A percentile compares a stretch with the other conserved stretches of the same genome.
phyloP scores from a whole-genome alignment of 768 basidiomycete genomes.

The Leccinum disarticulatum region DNA sequence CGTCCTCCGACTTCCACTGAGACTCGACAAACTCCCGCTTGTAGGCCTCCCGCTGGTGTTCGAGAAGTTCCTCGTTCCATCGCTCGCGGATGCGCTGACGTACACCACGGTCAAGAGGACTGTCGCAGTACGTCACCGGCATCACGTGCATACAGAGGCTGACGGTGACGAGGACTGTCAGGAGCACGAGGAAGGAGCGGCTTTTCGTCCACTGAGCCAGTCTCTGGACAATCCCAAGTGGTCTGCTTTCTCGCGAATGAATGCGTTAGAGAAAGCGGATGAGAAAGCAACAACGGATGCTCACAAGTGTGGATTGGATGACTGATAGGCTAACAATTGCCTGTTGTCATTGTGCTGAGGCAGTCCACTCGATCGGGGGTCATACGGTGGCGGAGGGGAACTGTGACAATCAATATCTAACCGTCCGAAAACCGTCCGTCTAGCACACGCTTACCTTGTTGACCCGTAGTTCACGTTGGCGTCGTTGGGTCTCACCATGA shows the following conservation, averaged over 20 bases:
- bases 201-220: background rate
- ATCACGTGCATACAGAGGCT: background rate
- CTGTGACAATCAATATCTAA: background rate
- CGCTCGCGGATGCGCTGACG: constrained; percentile 21
- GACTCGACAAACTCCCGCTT: constrained; percentile 11
- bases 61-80: constrained; percentile 20
- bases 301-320: background rate
- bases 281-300: background rate
- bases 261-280: background rate
- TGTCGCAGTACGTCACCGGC: background rate
- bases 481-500: background rate
- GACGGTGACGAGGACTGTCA: background rate
- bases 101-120: constrained; percentile 18
- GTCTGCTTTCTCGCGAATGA: background rate
- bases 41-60: constrained; percentile 15
- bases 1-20: constrained; percentile 23
- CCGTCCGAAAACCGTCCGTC: background rate
- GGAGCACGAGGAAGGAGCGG: background rate
- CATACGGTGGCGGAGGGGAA: background rate
- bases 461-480: background rate
- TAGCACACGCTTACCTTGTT: background rate
- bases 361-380: background rate
- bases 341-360: background rate
- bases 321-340: background rate
- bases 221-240: background rate